Evolutionary conservation across 2,329 filamentous ascomycete genomes (phyloP).

Genomic region (Microsporum ferrugineum): DNA sequence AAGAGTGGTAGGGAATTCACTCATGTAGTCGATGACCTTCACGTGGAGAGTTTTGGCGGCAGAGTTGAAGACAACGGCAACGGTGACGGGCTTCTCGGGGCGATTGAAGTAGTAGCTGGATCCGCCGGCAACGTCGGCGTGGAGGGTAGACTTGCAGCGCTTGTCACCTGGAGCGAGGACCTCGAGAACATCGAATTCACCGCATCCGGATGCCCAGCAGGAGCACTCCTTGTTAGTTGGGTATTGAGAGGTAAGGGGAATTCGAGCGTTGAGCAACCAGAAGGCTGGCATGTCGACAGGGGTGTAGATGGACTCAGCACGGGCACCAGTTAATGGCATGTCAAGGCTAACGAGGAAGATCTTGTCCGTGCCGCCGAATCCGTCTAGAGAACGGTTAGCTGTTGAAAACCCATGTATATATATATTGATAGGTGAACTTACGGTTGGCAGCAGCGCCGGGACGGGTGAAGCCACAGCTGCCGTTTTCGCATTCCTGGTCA

Average conservation of each 20-base stretch:
- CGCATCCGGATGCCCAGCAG: constrained; percentile 60
- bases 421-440: constrained; percentile 20
- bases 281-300: constrained; percentile 65
- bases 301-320: constrained; percentile 50
- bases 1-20: constrained; percentile 16
- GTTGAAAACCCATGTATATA: background rate
- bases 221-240: constrained; percentile 47
- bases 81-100: constrained; percentile 51
- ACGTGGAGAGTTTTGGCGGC: constrained; percentile 44
- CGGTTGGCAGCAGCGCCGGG: constrained; percentile 42
- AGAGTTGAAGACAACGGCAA: constrained; percentile 51
- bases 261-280: constrained; percentile 64
- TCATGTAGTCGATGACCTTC: constrained; percentile 38
- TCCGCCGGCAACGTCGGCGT: constrained; percentile 47
- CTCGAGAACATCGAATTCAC: constrained; percentile 67
- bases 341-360: constrained; percentile 62
- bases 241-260: constrained; percentile 61
- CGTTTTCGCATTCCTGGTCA: constrained; percentile 38
- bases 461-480: constrained; percentile 38
- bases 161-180: constrained; percentile 53
- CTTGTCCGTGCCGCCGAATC: constrained; percentile 59
- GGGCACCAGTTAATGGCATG: constrained; percentile 53
- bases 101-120: constrained; percentile 62
- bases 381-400: constrained; percentile 33
- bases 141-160: constrained; percentile 59